phyloP scores from a whole-genome alignment of 1,284 basidiomycete species.

The Microbotryum silenes-acaulis region DNA sequence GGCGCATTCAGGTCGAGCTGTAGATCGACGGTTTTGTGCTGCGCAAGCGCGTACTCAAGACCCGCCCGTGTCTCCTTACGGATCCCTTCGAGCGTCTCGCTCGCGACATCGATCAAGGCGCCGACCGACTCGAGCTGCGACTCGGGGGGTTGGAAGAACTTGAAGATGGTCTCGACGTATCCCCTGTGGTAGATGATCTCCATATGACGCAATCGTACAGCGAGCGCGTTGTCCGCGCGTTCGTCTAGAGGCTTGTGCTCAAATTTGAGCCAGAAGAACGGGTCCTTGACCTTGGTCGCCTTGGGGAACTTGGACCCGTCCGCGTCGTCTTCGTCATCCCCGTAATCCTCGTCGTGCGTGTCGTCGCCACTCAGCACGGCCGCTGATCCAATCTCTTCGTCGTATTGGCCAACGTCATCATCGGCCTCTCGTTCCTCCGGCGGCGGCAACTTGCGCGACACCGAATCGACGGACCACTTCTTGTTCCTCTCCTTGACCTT shows the following conservation, averaged over 20 bases:
- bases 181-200: conserved; percentile 95
- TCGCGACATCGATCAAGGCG: conserved; percentile 64
- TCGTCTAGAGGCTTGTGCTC: conserved; percentile 91
- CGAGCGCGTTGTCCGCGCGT: conserved; percentile 83
- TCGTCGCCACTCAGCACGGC: background rate
- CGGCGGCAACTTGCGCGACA: conserved; percentile 30
- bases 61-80: conserved; percentile 92
- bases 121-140: conserved; percentile 92
- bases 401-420: conserved; percentile 35
- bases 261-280: conserved; percentile 88
- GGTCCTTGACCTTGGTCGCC: conserved; percentile 45
- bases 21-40: conserved; percentile 91
- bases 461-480: conserved; percentile 29
- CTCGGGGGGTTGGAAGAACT: conserved; percentile 89
- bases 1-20: conserved; percentile 96
- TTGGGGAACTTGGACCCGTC: conserved; percentile 4
- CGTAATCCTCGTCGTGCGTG: conserved; percentile 38
- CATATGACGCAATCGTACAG: conserved; percentile 88
- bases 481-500: conserved; percentile 28
- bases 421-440: conserved; percentile 37
- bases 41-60: conserved; percentile 84
- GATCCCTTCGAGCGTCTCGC: conserved; percentile 87
- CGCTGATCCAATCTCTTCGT: conserved; percentile 24
- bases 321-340: conserved; percentile 33
- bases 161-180: conserved; percentile 85